A percentile compares a stretch with the other conserved stretches of the same genome.
phyloP scores from a whole-genome alignment of 2,329 filamentous ascomycete genomes.

The Alternaria sp. region DNA sequence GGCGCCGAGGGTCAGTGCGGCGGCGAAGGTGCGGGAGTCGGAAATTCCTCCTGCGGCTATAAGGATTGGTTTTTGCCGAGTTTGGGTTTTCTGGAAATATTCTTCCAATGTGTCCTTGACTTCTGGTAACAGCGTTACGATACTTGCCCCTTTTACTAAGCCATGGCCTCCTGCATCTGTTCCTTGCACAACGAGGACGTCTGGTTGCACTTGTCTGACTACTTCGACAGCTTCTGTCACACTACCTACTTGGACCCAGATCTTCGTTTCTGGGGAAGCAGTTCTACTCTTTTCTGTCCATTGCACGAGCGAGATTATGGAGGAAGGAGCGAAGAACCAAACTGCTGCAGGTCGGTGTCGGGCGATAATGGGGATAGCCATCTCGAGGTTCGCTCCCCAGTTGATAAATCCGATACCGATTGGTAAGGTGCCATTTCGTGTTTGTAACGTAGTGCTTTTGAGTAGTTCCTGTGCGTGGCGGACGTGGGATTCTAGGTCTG shows the following conservation, averaged over 20 bases:
- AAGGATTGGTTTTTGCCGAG: slow-evolving; percentile 45
- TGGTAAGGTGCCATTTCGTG: slow-evolving; percentile 49
- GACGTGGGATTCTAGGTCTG: slow-evolving; percentile 45
- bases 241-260: slow-evolving; percentile 70
- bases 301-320: slow-evolving; percentile 42
- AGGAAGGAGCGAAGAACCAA: slow-evolving; percentile 68
- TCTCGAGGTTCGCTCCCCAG: slow-evolving; percentile 56
- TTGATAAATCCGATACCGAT: slow-evolving; percentile 71
- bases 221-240: slow-evolving; percentile 63
- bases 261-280: slow-evolving; percentile 52
- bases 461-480: slow-evolving; percentile 32
- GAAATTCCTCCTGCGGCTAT: slow-evolving; percentile 69
- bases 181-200: slow-evolving; percentile 70
- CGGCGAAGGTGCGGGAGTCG: slow-evolving; percentile 64
- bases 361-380: slow-evolving; percentile 60
- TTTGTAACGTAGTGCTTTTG: slow-evolving; percentile 14
- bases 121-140: slow-evolving; percentile 67
- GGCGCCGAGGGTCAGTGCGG: slow-evolving; percentile 63
- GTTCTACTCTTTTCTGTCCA: slow-evolving; percentile 44
- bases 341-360: slow-evolving; percentile 65
- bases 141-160: slow-evolving; percentile 61
- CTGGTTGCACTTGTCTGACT: slow-evolving; percentile 56
- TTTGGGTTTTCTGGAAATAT: not conserved
- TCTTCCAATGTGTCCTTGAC: slow-evolving; percentile 57
- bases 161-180: slow-evolving; percentile 72